Evolutionary conservation across 331 rosid species (phyloP).

Genomic region (Spiraea crenata): DNA sequence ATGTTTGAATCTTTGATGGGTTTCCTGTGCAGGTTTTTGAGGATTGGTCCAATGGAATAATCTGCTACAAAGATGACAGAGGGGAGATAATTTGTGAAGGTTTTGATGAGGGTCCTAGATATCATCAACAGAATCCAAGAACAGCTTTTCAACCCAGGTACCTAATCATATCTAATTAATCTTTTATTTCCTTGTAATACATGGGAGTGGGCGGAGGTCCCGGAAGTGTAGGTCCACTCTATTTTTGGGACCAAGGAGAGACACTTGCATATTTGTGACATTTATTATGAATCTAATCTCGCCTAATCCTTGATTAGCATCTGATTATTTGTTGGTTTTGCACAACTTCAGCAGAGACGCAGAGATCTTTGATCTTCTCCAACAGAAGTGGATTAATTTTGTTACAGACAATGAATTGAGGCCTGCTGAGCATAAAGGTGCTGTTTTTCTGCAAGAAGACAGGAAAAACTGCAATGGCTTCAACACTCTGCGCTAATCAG

Average conservation of each 20-base stretch:
- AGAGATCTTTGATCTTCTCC: conserved; percentile 59
- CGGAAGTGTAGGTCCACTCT: no score
- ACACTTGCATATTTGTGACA: no score
- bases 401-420: conserved; percentile 54
- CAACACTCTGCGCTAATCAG: conserved; percentile 43
- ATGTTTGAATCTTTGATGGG: not conserved
- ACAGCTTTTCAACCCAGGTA: conserved; percentile 56
- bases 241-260: no score
- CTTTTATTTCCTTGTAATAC: no score
- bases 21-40: conserved; percentile 60
- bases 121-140: conserved; percentile 46
- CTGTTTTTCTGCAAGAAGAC: conserved; percentile 48
- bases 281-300: not conserved
- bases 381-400: conserved; percentile 59
- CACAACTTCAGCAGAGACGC: conserved; percentile 57
- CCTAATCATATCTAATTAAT: not conserved
- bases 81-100: conserved; percentile 91
- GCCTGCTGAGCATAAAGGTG: conserved; percentile 37
- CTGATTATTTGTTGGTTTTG: conserved; percentile 15
- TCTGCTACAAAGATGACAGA: conserved; percentile 74
- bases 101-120: conserved; percentile 87
- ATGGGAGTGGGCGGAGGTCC: no score
- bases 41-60: conserved; percentile 67
- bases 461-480: conserved; percentile 51
- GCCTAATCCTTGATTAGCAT: conserved; percentile 12